A percentile compares a stretch with the other conserved stretches of the same genome.
Evolutionary conservation across 2,329 filamentous ascomycete genomes (phyloP).

Genomic region (Pseudogymnoascus sp.): DNA sequence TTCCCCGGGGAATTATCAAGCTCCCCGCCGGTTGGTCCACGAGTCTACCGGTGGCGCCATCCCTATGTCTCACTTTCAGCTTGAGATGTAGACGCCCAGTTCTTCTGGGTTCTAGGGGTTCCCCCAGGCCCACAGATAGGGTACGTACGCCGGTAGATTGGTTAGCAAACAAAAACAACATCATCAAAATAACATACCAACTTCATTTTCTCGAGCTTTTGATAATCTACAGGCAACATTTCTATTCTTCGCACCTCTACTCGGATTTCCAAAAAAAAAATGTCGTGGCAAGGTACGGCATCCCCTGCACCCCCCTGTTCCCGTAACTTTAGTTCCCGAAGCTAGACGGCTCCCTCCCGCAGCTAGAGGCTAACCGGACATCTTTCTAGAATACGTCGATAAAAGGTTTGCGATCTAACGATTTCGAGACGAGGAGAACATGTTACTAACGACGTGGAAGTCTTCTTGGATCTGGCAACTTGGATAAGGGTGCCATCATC

Average conservation of each 20-base stretch:
- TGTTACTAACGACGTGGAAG: constrained; percentile 37
- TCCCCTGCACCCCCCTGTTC: constrained; percentile 21
- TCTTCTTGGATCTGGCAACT: constrained; percentile 68
- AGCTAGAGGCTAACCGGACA: neutral
- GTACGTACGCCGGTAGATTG: no score
- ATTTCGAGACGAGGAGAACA: neutral
- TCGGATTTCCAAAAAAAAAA: constrained; percentile 37
- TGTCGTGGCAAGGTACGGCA: constrained; percentile 67
- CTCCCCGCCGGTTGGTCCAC: no score
- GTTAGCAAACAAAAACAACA: neutral
- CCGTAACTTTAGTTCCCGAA: neutral
- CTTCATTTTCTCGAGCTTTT: neutral
- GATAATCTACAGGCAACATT: neutral
- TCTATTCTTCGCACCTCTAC: neutral
- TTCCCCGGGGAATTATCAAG: no score
- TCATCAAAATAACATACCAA: neutral
- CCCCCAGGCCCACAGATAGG: no score
- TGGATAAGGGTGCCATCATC: constrained; percentile 81
- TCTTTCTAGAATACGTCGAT: constrained; percentile 47
- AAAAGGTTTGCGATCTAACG: constrained; percentile 39
- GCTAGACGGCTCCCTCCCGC: neutral
- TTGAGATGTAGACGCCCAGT: no score
- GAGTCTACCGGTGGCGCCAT: no score
- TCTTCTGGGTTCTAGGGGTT: no score
- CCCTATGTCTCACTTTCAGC: no score